Base-by-base conservation (phyloP, 1,139 yeast genomes). In the Sugiyamaella neomexicana region DNA sequence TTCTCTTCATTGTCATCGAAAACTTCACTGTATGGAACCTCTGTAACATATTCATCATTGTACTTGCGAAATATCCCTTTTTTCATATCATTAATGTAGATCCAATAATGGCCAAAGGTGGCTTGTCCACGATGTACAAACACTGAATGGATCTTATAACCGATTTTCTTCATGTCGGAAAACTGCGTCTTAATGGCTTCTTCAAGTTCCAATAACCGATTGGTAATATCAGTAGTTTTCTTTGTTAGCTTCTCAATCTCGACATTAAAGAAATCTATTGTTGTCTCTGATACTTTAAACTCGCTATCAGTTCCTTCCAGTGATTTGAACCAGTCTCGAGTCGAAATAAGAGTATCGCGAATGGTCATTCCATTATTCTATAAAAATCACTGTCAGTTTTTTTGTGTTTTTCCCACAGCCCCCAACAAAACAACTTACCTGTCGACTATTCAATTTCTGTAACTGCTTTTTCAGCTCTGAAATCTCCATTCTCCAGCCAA, bases 41-140 rank as follows among this genome's bases (percentile, higher is more conserved):
- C 96, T 0, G 89, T 83, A 16, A 93, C 95, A 12, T 80, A 78
- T 66, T 93, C 98, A 72, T 93, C 99, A 66, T 93, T 93, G 70
- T 93, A 93, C 75, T 89, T 91, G 58, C 97, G 76, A 80, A 83
- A 93, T 34, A 86, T 74, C 46, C 80, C 80, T 15, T 78, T 75
- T 59, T 78, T 78, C 10, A 85, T 82, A 68, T 93, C 98, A 59
- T 81, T 82, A 58, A 93, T 91, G 68, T 91, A 93, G 13, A 91
- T 81, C 97, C 98, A 93, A 68, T 93, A 93, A 70, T 93, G 99
- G 2, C 99, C 99, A 66, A 88, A 91, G 55, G 90, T 84, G 1
- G 97, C 99, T 65, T 90, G 96, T 6, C 99, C 99, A 53, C 97
- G 77, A 70, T 93, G 99, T 47, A 95, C 89, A 65, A 93, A 93